Base-by-base conservation (phyloP, 177 flowering plant genomes). In the Vitis hybrid region DNA sequence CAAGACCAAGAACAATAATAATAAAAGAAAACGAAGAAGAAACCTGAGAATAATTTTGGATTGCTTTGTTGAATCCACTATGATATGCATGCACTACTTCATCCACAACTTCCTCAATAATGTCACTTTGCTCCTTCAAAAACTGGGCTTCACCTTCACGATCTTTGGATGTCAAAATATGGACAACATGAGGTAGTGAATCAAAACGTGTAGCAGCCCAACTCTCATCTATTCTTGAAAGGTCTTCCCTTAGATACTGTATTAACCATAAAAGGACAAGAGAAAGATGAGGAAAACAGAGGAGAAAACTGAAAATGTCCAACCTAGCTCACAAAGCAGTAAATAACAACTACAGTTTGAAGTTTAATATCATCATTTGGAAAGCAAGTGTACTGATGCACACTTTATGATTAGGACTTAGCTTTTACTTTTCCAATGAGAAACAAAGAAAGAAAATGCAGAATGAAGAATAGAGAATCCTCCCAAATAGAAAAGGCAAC, bases 31-130 rank as follows among this genome's bases (percentile, higher is more conserved):
- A 64, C 0, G 21, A 45, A 23, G 51, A 65, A 71, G 70, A 55
- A 64, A 94, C 99, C 89, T 95, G 99, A 30, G 99, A 96, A 85
- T 96, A 96, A 78, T 96, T 96, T 80, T 96, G 99, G 78, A 96
- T 96, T 63, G 99, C 99, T 83, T 82, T 92, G 76, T 96, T 96
- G 86, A 96, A 96, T 65, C 99, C 99, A 79, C 88, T 72, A 67
- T 96, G 99, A 81, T 93, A 96, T 30, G 91, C 87, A 75, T 93
- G 99, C 65, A 93, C 99, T 26, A 93, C 98, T 87, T 93, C 97
- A 85, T 95, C 97, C 48, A 95, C 99, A 76, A 91, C 97, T 62
- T 95, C 99, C 82, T 95, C 98, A 67, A 95, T 65, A 52, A 91
- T 75, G 66, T 91, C 93, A 72, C 91, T 95, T 77, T 93, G 93